Evolutionary conservation across 2,329 filamentous ascomycete species (phyloP), one percentile per base, ranked within the genome.

Genomic region (Pyrenophora graminea): DNA sequence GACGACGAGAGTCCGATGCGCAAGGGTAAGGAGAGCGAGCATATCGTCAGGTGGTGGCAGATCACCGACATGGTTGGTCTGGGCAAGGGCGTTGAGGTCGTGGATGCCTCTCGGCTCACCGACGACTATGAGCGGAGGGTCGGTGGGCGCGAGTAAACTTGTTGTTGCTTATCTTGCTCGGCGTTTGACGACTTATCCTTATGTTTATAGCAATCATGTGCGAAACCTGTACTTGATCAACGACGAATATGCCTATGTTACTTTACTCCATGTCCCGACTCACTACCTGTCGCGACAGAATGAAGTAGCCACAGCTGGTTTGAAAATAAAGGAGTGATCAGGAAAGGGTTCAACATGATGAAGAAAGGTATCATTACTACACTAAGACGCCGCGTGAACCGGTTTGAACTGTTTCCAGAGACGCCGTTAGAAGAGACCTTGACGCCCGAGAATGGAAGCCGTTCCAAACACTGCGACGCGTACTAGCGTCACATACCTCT

Each of bases 121-220:
- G 92, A 97, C 63, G 93, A 97, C 74, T 97, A 91, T 88, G 81
- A 82, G 56, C 85, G 89, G 68, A 82, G 93, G 54, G 85, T 95
- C 50, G 85, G 86, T 67, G 89, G 89, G 4, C 62, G 71, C 37
- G 76, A 78, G 51, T 78, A 64, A 55, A 9, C 13, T 30, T 12
- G 33, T 18, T 4, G 15, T 27, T 17, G 46, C 18, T 15, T 36
- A 4, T 19, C 21, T 10, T 27, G 18, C 15, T 17, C 27, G 33
- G 48, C 31, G 44, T 51, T 44, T 48, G 32, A 51, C 27, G 15
- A 48, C 33, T 6, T 17, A 15, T 30, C 25, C 17, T 39, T 39
- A 48, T 51, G 45, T 52, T 32, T 48, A 44, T 48, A 48, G 34
- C 21, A 25, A 32, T 36, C 34, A 27, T 10, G 12, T 13, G 31